Base-by-base conservation (phyloP, 2,329 filamentous ascomycete species). In the Paraphaeosphaeria sporulosa region DNA sequence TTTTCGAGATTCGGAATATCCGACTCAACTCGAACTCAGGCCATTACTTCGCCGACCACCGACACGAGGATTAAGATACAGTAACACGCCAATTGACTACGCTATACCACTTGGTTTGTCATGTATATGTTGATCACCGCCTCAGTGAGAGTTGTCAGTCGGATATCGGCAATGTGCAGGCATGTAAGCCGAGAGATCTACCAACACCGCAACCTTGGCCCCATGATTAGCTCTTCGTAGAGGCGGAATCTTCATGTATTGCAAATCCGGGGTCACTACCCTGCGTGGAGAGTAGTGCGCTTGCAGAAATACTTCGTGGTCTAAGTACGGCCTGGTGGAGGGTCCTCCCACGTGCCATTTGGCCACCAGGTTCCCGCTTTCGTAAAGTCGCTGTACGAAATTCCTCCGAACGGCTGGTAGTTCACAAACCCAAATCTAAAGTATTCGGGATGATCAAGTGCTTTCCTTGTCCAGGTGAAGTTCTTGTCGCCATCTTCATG, bases 391-490 rank as follows among this genome's bases (percentile, higher is more conserved):
- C 68, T 72, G 51, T 75, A 76, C 15, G 52, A 51, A 6, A 76
- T 62, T 9, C 66, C 63, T 1, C 71, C 73, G 65, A 76, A 72
- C 3, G 69, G 68, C 27, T 64, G 15, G 55, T 75, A 74, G 32
- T 65, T 70, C 21, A 79, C 64, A 54, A 76, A 74, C 4, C 70
- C 71, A 58, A 78, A 75, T 2, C 78, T 50, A 55, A 80, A 79
- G 55, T 72, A 79, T 59, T 76, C 72, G 0, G 68, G 65, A 10
- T 57, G 42, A 6, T 60, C 66, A 43, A 64, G 61, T 12, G 64
- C 77, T 27, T 82, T 79, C 60, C 87, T 82, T 1, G 75, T 78
- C 88, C 89, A 92, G 0, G 84, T 83, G 60, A 90, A 90, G 13
- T 66, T 73, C 1, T 67, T 71, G 40, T 82, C 81, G 43, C 80